These are phyloP conservation scores for Ajuga reptans DNA, from an alignment of 305 asterid species.

Conservation along the genomic window DNA sequence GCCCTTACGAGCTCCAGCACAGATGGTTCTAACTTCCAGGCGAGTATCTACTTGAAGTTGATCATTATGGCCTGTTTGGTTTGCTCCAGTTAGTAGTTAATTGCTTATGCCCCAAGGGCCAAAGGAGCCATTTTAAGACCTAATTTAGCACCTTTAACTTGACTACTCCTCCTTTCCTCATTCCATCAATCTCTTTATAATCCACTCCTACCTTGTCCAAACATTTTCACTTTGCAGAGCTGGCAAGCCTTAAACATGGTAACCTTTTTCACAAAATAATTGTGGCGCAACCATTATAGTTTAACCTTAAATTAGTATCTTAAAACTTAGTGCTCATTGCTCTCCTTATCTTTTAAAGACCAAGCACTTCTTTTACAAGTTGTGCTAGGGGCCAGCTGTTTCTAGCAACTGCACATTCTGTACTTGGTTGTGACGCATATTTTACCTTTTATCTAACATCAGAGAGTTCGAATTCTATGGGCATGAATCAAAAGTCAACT, in stretches of 20 bases:
- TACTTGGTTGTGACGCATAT: neutral
- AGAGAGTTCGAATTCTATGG: neutral
- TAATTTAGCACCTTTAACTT: neutral
- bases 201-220: neutral
- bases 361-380: neutral
- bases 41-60: neutral
- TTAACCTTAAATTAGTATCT: neutral
- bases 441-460: neutral
- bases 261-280: neutral
- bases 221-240: neutral
- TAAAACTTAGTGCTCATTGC: neutral
- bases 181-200: neutral
- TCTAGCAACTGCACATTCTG: neutral
- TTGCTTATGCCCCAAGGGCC: neutral
- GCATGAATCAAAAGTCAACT: slow-evolving; percentile 14
- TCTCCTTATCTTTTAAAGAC: neutral
- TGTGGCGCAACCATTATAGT: neutral
- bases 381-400: neutral
- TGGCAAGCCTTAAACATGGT: neutral
- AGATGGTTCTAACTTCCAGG: neutral
- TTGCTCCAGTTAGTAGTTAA: neutral
- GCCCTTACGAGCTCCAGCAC: neutral
- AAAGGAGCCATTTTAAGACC: neutral
- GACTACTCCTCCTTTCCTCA: neutral
- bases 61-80: neutral